Conservation (phyloP, 1,139 yeast species). For the Entelexis sorbosivorans region DNA sequence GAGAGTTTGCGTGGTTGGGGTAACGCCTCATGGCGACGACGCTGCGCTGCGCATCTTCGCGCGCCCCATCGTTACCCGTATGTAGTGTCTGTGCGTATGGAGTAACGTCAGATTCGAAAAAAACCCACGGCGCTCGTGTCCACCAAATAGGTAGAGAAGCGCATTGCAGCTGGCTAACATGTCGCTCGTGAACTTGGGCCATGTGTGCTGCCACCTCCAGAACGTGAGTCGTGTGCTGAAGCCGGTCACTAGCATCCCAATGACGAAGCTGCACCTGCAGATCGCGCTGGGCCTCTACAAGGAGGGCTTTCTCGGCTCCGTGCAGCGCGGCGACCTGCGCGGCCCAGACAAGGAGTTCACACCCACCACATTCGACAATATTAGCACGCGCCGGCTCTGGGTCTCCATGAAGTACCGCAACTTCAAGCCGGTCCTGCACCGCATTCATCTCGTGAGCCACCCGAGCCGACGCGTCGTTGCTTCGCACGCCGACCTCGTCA, state of each 20-base stretch:
- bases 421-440: conserved; percentile 62
- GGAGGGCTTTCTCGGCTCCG: conserved; percentile 77
- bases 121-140: background rate
- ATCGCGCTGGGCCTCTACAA: conserved; percentile 75
- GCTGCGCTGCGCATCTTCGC: too few relatives aligned
- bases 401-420: conserved; percentile 79
- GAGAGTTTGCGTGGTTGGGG: background rate
- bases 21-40: background rate
- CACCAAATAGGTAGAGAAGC: background rate
- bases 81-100: too few relatives aligned
- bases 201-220: conserved; percentile 79
- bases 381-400: conserved; percentile 83
- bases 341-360: conserved; percentile 73
- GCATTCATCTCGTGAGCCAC: conserved; percentile 64
- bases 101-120: background rate
- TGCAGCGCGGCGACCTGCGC: conserved; percentile 77
- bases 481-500: conserved; percentile 51
- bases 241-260: conserved; percentile 72
- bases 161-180: conserved; percentile 30
- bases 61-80: too few relatives aligned
- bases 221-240: conserved; percentile 71
- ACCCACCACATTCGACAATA: conserved; percentile 80
- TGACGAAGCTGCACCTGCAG: conserved; percentile 70
- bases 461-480: conserved; percentile 72
- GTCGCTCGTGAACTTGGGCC: conserved; percentile 79